These are phyloP conservation scores for Geum urbanum DNA, from an alignment of 306 rosid genomes.

Conservation along the genomic window DNA sequence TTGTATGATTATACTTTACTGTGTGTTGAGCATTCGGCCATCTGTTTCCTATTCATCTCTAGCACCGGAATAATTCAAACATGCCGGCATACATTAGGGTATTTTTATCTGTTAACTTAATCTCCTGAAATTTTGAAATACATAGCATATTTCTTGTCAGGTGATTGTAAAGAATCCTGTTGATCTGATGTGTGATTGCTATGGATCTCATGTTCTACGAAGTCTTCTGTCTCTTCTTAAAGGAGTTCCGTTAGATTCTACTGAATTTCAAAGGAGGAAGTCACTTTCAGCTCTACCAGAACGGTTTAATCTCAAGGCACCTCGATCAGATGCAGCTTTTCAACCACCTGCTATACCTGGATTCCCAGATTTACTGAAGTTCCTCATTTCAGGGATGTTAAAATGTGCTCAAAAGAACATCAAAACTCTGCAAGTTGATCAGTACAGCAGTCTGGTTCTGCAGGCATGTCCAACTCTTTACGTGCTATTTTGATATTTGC, in stretches of 20 bases:
- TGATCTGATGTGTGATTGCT: conserved; percentile 70
- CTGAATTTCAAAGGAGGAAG: conserved; percentile 47
- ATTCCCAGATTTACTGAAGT: conserved; percentile 64
- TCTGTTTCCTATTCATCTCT: not conserved
- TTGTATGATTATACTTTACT: not conserved
- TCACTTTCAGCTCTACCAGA: conserved; percentile 54
- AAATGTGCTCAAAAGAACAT: conserved; percentile 39
- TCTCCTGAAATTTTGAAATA: conserved; percentile 5
- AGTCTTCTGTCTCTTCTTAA: conserved; percentile 76
- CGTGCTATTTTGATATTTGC: not conserved
- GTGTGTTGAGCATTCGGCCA: not conserved
- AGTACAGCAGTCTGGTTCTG: conserved; percentile 79
- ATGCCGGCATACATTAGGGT: not conserved
- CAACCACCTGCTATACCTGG: conserved; percentile 34
- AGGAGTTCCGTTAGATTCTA: conserved; percentile 57
- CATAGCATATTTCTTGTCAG: conserved; percentile 32
- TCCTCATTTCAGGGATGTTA: conserved; percentile 57
- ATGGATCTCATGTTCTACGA: conserved; percentile 89
- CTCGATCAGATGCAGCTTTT: conserved; percentile 34
- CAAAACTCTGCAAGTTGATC: conserved; percentile 61
- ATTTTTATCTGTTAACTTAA: not conserved
- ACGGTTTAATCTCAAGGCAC: conserved; percentile 55
- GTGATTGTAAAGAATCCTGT: conserved; percentile 53
- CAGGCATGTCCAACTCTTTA: conserved; percentile 51
- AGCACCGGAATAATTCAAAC: not conserved